Conservation (phyloP, 352 stramenopile species). For the Globisporangium nunn region DNA sequence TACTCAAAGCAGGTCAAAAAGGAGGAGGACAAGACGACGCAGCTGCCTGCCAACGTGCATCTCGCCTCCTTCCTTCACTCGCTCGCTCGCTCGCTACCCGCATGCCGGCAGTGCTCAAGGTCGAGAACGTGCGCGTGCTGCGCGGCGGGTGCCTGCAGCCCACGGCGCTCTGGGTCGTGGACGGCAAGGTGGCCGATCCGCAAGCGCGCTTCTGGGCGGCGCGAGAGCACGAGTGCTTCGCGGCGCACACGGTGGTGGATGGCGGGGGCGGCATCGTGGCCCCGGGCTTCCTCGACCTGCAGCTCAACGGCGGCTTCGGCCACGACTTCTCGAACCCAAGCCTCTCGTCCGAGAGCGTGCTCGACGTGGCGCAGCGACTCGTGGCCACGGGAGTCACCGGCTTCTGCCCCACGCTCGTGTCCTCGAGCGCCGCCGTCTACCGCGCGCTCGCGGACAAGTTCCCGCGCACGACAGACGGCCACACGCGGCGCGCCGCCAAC, state of each 20-base stretch:
- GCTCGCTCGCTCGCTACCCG: background rate
- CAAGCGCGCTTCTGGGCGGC: conserved; percentile 44
- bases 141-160: conserved; percentile 30
- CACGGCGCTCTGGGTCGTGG: conserved; percentile 37
- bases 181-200: conserved; percentile 48
- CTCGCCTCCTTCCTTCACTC: background rate
- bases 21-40: background rate
- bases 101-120: conserved; percentile 28
- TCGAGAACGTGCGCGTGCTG: conserved; percentile 57
- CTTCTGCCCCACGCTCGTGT: conserved; percentile 89
- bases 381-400: conserved; percentile 67
- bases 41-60: background rate
- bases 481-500: conserved; percentile 31
- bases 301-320: conserved; percentile 87
- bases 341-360: conserved; percentile 34
- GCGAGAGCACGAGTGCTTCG: conserved; percentile 23
- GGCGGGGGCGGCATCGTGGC: conserved; percentile 62
- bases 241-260: conserved; percentile 49
- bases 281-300: conserved; percentile 86
- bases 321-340: conserved; percentile 74
- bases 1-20: background rate
- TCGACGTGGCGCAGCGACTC: conserved; percentile 41
- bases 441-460: conserved; percentile 41
- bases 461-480: conserved; percentile 24
- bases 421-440: conserved; percentile 60